Conservation (phyloP, 441 rosid species). For the Erodium trifolium region DNA sequence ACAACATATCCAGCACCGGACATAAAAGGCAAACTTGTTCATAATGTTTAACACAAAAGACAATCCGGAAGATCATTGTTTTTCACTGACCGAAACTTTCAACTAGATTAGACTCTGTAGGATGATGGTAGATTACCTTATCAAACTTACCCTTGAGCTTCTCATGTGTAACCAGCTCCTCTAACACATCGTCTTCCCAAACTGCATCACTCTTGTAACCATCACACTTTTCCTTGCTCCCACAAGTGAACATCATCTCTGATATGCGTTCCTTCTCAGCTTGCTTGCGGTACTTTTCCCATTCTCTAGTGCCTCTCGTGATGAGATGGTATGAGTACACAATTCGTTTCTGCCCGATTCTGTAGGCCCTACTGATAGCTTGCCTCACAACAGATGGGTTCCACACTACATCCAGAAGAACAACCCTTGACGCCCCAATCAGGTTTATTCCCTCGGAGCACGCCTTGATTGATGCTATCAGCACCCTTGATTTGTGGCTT, state of each 20-base stretch:
- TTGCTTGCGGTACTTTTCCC: neutral
- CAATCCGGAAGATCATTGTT: too few relatives aligned
- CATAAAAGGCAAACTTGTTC: too few relatives aligned
- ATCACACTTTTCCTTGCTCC: neutral
- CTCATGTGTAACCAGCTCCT: neutral
- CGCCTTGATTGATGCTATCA: constrained; percentile 66
- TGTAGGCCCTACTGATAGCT: neutral
- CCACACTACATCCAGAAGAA: neutral
- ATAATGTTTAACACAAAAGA: too few relatives aligned
- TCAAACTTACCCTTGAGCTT: constrained; percentile 1
- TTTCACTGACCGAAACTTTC: too few relatives aligned
- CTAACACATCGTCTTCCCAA: neutral
- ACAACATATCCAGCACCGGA: too few relatives aligned
- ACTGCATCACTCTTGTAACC: neutral
- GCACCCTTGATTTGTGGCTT: constrained; percentile 36
- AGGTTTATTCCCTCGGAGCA: constrained; percentile 74
- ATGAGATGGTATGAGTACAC: constrained; percentile 4
- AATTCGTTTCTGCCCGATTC: neutral
- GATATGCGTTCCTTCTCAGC: neutral
- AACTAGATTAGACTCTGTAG: too few relatives aligned
- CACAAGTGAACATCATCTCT: neutral
- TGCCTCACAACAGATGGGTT: constrained; percentile 1
- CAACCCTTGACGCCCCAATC: constrained; percentile 41
- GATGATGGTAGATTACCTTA: neutral
- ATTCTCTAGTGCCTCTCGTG: neutral